phyloP scores from a whole-genome alignment of 1,284 basidiomycete species.

The Leucoagaricus sp. region DNA sequence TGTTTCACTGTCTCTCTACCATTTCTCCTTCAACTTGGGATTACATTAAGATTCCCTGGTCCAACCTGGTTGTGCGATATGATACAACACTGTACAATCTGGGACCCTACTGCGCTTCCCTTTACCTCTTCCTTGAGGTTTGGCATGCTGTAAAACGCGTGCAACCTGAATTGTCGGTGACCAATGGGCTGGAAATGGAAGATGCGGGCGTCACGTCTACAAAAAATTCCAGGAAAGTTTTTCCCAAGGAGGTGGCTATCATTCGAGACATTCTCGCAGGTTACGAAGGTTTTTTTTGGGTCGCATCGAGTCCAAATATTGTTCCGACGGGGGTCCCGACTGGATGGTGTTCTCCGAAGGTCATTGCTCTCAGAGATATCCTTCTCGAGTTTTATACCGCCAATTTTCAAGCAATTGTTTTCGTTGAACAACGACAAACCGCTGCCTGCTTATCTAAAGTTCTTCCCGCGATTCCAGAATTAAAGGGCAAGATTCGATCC shows the following conservation, averaged over 20 bases:
- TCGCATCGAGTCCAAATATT: conserved; percentile 22
- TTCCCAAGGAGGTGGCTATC: conserved; percentile 42
- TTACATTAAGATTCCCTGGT: conserved; percentile 51
- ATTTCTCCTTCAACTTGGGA: conserved; percentile 41
- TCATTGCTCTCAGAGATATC: conserved; percentile 59
- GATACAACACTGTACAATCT: conserved; percentile 50
- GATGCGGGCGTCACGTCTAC: not conserved
- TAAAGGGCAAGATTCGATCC: conserved; percentile 58
- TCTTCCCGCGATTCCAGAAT: conserved; percentile 56
- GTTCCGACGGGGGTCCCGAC: conserved; percentile 45
- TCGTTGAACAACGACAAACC: conserved; percentile 80
- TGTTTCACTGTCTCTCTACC: conserved; percentile 55
- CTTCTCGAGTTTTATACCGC: conserved; percentile 55
- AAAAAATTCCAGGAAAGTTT: conserved; percentile 8
- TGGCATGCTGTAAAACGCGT: conserved; percentile 41
- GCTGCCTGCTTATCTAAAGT: conserved; percentile 70
- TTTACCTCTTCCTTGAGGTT: conserved; percentile 64
- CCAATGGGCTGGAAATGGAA: not conserved
- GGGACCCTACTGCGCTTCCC: conserved; percentile 46
- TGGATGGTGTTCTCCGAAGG: conserved; percentile 73
- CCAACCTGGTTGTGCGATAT: conserved; percentile 60
- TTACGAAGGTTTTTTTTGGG: conserved; percentile 49
- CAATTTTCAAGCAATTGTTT: conserved; percentile 78
- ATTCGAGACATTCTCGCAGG: conserved; percentile 52
- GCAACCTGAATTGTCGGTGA: not conserved